Conservation (phyloP, 306 rosid genomes). For the Canavalia ensiformis region DNA sequence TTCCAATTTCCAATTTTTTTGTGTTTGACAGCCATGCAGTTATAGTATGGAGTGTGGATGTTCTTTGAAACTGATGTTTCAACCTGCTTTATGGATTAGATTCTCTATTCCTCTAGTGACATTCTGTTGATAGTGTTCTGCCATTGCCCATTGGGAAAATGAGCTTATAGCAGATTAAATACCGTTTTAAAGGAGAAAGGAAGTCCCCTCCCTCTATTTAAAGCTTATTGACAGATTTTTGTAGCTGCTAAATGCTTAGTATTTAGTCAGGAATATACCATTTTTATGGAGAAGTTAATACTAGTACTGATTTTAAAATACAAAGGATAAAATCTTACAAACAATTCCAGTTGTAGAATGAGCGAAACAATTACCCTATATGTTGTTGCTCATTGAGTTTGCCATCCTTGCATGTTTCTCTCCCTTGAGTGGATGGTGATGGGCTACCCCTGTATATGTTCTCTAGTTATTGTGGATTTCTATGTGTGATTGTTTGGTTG, state of each 20-base stretch:
- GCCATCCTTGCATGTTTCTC: slow-evolving; percentile 7
- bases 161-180: not conserved
- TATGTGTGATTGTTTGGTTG: slow-evolving; percentile 32
- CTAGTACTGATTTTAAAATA: not conserved
- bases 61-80: not conserved
- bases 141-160: not conserved
- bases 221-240: slow-evolving; percentile 1
- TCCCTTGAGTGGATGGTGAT: slow-evolving; percentile 9
- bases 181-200: slow-evolving; percentile 1
- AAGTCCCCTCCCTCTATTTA: not conserved
- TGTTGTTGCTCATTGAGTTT: slow-evolving; percentile 5
- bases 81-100: slow-evolving; percentile 19
- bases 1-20: not conserved
- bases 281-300: slow-evolving; percentile 5
- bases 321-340: slow-evolving; percentile 12
- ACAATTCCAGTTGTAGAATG: slow-evolving; percentile 11
- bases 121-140: slow-evolving; percentile 3
- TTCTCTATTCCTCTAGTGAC: not conserved
- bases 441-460: not conserved
- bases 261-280: not conserved
- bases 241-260: slow-evolving; percentile 1
- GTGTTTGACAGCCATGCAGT: not conserved
- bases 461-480: not conserved
- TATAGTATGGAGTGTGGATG: not conserved
- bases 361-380: slow-evolving; percentile 1